Evolutionary conservation across 345 rosid genomes (phyloP).

Genomic region (Salix caprea): DNA sequence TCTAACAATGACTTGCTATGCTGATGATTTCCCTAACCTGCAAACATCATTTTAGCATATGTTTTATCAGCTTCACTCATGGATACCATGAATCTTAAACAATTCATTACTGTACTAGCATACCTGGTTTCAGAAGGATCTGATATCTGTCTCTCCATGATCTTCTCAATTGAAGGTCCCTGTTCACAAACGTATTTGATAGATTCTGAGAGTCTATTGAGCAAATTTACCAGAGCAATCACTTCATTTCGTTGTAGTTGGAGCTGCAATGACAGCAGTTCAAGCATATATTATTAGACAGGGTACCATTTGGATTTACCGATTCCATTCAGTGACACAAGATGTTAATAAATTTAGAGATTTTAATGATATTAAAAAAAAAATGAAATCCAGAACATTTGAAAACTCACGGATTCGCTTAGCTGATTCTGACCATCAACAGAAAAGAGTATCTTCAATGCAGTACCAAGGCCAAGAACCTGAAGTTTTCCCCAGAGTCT

Average conservation of each 20-base stretch:
- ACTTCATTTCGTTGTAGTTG: slow-evolving; percentile 71
- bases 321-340: not conserved
- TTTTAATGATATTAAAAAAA: not conserved
- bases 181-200: slow-evolving; percentile 50
- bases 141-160: slow-evolving; percentile 22
- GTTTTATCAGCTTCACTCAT: not conserved
- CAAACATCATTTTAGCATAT: not conserved
- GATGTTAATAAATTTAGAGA: not conserved
- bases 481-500: slow-evolving; percentile 54
- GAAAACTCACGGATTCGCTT: slow-evolving; percentile 49
- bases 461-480: slow-evolving; percentile 1
- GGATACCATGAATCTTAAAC: not conserved
- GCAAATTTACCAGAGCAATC: slow-evolving; percentile 70
- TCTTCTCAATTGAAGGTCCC: slow-evolving; percentile 43
- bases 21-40: no score
- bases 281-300: not conserved
- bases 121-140: not conserved
- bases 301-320: not conserved
- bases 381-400: not conserved
- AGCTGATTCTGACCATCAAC: slow-evolving; percentile 51
- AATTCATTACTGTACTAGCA: not conserved
- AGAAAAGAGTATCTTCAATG: slow-evolving; percentile 65
- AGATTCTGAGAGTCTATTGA: slow-evolving; percentile 64
- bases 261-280: slow-evolving; percentile 33
- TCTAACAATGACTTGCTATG: no score